Conservation (phyloP, 2,329 filamentous ascomycete genomes). For the Alternaria ventricosa region DNA sequence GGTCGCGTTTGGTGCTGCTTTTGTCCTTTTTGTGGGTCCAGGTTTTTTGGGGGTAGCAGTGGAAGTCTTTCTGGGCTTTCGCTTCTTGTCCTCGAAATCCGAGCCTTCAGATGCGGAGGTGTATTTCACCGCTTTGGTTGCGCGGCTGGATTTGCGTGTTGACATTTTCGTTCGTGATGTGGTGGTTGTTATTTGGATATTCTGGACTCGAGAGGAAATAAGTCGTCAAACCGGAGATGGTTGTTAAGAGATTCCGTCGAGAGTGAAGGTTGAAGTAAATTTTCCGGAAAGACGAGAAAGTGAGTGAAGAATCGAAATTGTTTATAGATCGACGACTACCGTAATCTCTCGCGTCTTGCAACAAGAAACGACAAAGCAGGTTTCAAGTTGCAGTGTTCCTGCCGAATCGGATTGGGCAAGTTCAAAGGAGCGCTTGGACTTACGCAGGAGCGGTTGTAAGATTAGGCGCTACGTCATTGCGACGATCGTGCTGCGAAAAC, state of each 20-base stretch:
- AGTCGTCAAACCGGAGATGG: neutral
- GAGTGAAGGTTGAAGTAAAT: neutral
- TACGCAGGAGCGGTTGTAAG: neutral
- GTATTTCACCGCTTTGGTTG: slow-evolving; percentile 22
- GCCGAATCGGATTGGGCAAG: slow-evolving; percentile 8
- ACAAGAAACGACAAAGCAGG: slow-evolving; percentile 11
- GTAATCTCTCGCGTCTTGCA: slow-evolving; percentile 1
- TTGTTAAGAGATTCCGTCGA: neutral
- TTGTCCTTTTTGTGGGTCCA: neutral
- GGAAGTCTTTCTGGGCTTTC: slow-evolving; percentile 3
- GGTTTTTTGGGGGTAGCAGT: neutral
- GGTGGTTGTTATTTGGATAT: neutral
- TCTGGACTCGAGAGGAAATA: neutral
- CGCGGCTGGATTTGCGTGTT: slow-evolving; percentile 15
- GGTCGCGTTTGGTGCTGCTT: neutral
- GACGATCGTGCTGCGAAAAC: slow-evolving; percentile 7
- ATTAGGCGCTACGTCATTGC: slow-evolving; percentile 17
- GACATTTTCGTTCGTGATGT: slow-evolving; percentile 8
- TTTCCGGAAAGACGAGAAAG: neutral
- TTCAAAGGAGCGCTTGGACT: slow-evolving; percentile 6
- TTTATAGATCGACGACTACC: neutral
- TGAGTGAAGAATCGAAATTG: neutral
- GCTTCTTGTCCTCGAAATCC: slow-evolving; percentile 18
- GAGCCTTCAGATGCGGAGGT: slow-evolving; percentile 19
- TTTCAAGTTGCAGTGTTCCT: slow-evolving; percentile 2